Percentiles rank a stretch among this genome's conserved stretches.
These are phyloP conservation scores for Lecanicillium sp. DNA, from an alignment of 2,329 filamentous ascomycete species.

Conservation along the genomic window DNA sequence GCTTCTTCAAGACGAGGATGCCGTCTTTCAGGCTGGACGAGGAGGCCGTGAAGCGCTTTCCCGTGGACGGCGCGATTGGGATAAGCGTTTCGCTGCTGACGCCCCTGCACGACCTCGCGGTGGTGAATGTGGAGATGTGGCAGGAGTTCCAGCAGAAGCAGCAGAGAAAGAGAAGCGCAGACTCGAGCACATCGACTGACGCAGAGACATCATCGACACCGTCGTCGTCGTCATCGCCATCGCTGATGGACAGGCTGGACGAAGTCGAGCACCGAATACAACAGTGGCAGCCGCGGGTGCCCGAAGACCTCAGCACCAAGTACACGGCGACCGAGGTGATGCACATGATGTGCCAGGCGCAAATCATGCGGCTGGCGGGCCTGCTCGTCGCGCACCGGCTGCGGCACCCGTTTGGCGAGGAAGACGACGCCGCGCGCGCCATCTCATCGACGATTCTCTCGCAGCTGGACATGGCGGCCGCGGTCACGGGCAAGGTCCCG, in stretches of 20 bases:
- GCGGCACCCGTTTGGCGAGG: constrained; percentile 13
- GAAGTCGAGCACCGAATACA: constrained; percentile 10
- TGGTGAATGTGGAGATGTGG: too few species aligned
- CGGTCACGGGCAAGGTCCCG: constrained; percentile 11
- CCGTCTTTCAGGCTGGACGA: too few species aligned
- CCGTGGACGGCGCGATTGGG: constrained; percentile 18
- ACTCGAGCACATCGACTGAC: too few species aligned
- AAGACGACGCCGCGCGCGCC: constrained; percentile 12
- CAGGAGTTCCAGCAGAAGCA: too few species aligned
- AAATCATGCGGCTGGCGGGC: constrained; percentile 15
- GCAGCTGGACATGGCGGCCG: constrained; percentile 14
- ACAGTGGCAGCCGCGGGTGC: constrained; percentile 15
- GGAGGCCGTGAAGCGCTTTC: too few species aligned
- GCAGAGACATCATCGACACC: too few species aligned
- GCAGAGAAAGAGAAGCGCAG: too few species aligned
- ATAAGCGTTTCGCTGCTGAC: constrained; percentile 16
- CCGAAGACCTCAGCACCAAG: constrained; percentile 12
- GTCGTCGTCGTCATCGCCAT: too few species aligned
- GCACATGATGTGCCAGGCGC: constrained; percentile 21
- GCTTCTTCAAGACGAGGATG: constrained; percentile 13
- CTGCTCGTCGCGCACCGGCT: constrained; percentile 18
- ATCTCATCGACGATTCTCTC: constrained; percentile 16
- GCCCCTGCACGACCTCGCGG: constrained; percentile 16
- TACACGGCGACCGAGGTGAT: constrained; percentile 16
- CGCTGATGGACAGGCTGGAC: too few species aligned